Evolutionary conservation across 116 monocot species (phyloP).

Genomic region (Iris pallida): DNA sequence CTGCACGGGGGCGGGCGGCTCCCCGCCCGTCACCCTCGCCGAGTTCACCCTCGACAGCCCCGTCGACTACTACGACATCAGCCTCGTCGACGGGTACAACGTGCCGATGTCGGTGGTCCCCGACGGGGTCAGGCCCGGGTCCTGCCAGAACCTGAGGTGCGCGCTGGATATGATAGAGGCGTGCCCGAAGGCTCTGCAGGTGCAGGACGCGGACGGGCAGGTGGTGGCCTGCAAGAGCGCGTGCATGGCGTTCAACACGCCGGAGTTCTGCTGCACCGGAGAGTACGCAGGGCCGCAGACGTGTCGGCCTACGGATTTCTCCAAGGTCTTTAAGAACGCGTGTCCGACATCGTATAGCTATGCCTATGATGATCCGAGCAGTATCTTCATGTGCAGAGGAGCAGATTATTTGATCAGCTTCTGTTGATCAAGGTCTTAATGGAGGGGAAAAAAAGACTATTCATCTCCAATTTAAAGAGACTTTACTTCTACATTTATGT

Average conservation of each 20-base stretch:
- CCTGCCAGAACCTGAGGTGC: background rate
- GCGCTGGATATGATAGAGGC: background rate
- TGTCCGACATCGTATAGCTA: conserved; percentile 74
- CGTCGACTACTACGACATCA: conserved; percentile 13
- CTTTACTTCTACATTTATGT: too few relatives aligned
- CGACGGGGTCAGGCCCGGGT: background rate
- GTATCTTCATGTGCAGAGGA: conserved; percentile 51
- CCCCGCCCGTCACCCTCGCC: conserved; percentile 10
- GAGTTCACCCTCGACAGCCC: conserved; percentile 12
- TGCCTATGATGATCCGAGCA: conserved; percentile 68
- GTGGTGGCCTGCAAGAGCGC: conserved; percentile 9
- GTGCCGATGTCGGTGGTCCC: background rate
- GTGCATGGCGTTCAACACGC: conserved; percentile 2
- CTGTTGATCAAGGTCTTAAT: conserved; percentile 14
- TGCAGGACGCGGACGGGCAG: background rate
- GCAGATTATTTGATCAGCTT: conserved; percentile 40
- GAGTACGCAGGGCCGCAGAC: conserved; percentile 44
- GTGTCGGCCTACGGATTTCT: conserved; percentile 54
- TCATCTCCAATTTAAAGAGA: too few relatives aligned
- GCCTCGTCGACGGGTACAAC: conserved; percentile 13
- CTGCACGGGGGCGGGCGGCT: conserved; percentile 6
- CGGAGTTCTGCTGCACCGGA: conserved; percentile 48
- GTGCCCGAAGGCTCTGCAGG: conserved; percentile 4
- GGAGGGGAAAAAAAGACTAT: background rate
- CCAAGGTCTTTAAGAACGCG: conserved; percentile 58